Evolutionary conservation across 108 stramenopile genomes (phyloP).

Genomic region (Chaetoceros muelleri): DNA sequence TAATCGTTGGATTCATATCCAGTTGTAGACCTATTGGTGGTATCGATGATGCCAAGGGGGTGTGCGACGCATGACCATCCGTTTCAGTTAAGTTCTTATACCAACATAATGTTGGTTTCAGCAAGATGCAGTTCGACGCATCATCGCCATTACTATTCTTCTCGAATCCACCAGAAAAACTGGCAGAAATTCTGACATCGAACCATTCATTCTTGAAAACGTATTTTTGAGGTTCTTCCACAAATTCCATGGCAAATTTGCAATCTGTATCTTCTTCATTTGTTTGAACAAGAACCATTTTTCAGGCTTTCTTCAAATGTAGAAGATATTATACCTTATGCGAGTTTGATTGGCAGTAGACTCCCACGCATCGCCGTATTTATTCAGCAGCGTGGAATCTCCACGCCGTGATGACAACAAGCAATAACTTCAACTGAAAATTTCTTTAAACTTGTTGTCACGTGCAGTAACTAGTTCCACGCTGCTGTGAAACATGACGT

Average conservation of each 20-base stretch:
- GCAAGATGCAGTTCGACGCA: constrained; percentile 13
- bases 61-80: constrained; percentile 7
- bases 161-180: neutral
- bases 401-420: too few relatives aligned
- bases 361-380: too few relatives aligned
- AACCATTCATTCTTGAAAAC: constrained; percentile 39
- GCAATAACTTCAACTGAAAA: too few relatives aligned
- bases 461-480: too few relatives aligned
- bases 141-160: neutral
- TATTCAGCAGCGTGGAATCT: too few relatives aligned
- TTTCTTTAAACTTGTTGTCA: too few relatives aligned
- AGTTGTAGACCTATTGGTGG: neutral
- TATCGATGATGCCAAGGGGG: constrained; percentile 1
- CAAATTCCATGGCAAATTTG: neutral
- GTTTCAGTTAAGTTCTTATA: constrained; percentile 12
- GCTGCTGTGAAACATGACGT: too few relatives aligned
- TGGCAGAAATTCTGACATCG: constrained; percentile 19
- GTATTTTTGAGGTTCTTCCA: constrained; percentile 28
- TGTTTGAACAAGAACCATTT: too few relatives aligned
- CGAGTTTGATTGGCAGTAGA: too few relatives aligned
- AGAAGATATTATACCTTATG: too few relatives aligned
- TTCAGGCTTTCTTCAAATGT: too few relatives aligned
- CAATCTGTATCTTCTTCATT: too few relatives aligned
- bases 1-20: neutral
- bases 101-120: constrained; percentile 6